Evolutionary conservation across 1,284 basidiomycete species (phyloP).

Genomic region (Volvariella volvacea): DNA sequence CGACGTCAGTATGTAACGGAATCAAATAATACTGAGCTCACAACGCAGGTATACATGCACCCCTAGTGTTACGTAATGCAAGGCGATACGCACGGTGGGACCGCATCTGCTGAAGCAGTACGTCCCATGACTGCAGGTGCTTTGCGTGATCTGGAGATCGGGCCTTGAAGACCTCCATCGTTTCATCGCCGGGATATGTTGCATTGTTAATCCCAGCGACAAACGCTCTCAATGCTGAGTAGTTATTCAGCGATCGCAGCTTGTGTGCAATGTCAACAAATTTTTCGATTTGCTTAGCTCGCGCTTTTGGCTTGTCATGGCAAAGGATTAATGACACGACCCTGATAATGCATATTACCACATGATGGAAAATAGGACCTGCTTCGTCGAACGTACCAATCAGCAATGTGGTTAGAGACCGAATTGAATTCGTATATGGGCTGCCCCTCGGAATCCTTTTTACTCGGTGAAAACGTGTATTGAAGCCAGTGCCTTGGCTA

Average conservation of each 20-base stretch:
- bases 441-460: conserved; percentile 52
- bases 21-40: conserved; percentile 29
- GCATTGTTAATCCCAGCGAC: conserved; percentile 79
- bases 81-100: conserved; percentile 76
- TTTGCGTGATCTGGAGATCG: conserved; percentile 61
- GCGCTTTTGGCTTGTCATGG: conserved; percentile 59
- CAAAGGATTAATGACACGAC: conserved; percentile 74
- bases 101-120: conserved; percentile 63
- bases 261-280: conserved; percentile 69
- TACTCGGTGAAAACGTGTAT: conserved; percentile 61
- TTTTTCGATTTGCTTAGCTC: conserved; percentile 71
- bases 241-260: conserved; percentile 67
- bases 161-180: conserved; percentile 59
- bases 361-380: conserved; percentile 1
- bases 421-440: conserved; percentile 63
- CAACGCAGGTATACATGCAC: conserved; percentile 77
- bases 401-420: conserved; percentile 69
- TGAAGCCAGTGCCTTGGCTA: conserved; percentile 79
- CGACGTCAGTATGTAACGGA: conserved; percentile 6
- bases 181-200: conserved; percentile 62
- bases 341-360: conserved; percentile 35
- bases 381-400: conserved; percentile 47
- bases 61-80: conserved; percentile 73
- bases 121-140: conserved; percentile 69
- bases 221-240: conserved; percentile 74